Evolutionary conservation across 306 rosid genomes (phyloP).

Genomic region (Inga leiocalycina): DNA sequence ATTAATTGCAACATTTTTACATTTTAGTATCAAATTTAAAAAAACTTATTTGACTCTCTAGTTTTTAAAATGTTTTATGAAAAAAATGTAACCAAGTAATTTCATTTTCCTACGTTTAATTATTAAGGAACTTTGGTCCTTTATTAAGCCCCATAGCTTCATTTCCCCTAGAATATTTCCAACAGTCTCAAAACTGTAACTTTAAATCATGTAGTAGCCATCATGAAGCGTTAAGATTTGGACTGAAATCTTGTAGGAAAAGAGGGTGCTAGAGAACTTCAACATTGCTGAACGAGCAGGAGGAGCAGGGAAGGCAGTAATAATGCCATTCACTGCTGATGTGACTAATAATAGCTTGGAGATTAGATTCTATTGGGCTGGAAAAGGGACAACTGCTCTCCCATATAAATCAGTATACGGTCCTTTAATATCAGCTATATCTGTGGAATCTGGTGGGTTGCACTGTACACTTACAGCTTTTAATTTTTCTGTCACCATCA

Average conservation of each 20-base stretch:
- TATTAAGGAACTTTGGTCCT: too few species aligned
- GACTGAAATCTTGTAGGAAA: constrained; percentile 45
- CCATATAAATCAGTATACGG: constrained; percentile 59
- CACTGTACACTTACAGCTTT: neutral
- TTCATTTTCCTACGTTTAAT: too few species aligned
- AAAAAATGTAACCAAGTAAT: too few species aligned
- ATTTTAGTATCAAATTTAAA: too few species aligned
- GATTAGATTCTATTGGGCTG: constrained; percentile 66
- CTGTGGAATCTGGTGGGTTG: constrained; percentile 42
- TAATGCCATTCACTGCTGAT: neutral
- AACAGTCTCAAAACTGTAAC: neutral
- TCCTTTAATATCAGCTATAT: constrained; percentile 73
- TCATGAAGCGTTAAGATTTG: neutral
- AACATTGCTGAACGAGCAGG: constrained; percentile 54
- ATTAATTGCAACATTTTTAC: too few species aligned
- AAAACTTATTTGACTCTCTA: too few species aligned
- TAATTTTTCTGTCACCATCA: neutral
- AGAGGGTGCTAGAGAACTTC: constrained; percentile 41
- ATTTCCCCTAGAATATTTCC: neutral
- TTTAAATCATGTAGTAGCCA: neutral
- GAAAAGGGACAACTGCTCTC: constrained; percentile 61
- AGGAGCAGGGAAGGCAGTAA: constrained; percentile 31
- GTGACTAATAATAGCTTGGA: constrained; percentile 42
- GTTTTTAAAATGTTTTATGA: too few species aligned
- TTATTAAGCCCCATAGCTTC: neutral